Base-by-base conservation (phyloP, 441 rosid species). In the Arabidopsis hybrid region DNA sequence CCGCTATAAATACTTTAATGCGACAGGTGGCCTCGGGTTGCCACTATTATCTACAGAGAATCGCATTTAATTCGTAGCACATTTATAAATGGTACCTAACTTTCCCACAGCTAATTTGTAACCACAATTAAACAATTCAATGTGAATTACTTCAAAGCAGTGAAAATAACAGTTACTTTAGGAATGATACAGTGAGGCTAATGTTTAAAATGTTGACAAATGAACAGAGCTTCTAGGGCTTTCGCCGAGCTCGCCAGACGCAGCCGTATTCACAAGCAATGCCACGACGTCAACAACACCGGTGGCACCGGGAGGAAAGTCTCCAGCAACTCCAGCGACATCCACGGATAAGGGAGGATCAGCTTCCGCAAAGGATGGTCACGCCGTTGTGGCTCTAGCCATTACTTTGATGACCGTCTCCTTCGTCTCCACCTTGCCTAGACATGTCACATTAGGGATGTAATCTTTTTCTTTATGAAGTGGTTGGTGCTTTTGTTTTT, bases 191-290 rank as follows among this genome's bases (percentile, higher is more conserved):
- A 26, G 12, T 76, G 40, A 57, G 12, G 9, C 39, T 57, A 18
- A 62, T 21, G 2, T 26, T 55, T 35, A 53, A 38, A 40, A 17
- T 55, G 50, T 46, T 38, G 5, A 31, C 18, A n/a, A 50, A 74
- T 71, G 74, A 5, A 67, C 93, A 94, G 97, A 75, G 72, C 89
- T 90, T 35, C 86, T 94, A 13, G 97, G 99, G 18, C 9, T 94
- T 53, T 67, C 93, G 51, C 90, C 97, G 0, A 83, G 71, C 79
- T 94, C 99, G 4, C 91, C 99, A 8, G 97, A 86, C 10, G 94
- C 91, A 36, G 89, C 91, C 13, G 78, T 86, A 65, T 94, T 92
- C 18, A 50, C 91, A 2, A 32, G 83, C 38, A n/a, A 80, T 5
- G 64, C 82, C 45, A 32, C 85, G 13, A 40, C 87, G 0, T 2